phyloP scores from a whole-genome alignment of 768 basidiomycete genomes.

The Suillus spraguei region DNA sequence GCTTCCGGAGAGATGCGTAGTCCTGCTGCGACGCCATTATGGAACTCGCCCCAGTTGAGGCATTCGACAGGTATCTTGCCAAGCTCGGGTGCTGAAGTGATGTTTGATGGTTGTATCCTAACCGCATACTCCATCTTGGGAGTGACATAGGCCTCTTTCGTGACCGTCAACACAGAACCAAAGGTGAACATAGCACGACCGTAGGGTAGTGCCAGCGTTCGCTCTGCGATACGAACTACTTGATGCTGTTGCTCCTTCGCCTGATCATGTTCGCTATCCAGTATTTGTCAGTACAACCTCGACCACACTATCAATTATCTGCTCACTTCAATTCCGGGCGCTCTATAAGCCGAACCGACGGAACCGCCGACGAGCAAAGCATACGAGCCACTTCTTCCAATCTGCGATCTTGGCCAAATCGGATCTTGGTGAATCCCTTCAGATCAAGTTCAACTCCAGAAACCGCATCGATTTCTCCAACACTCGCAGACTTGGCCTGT shows the following conservation, averaged over 20 bases:
- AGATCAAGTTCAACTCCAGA: constrained; percentile 75
- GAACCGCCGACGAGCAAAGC: constrained; percentile 76
- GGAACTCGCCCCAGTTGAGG: constrained; percentile 93
- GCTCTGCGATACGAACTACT: constrained; percentile 77
- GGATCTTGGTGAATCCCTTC: constrained; percentile 76
- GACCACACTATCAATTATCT: neutral
- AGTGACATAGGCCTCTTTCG: constrained; percentile 75
- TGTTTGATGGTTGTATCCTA: constrained; percentile 72
- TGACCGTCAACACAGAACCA: constrained; percentile 74
- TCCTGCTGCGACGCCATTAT: constrained; percentile 94
- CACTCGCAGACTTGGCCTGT: constrained; percentile 50
- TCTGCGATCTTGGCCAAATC: constrained; percentile 89
- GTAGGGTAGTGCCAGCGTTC: constrained; percentile 87
- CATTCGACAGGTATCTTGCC: constrained; percentile 76
- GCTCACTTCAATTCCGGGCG: constrained; percentile 72
- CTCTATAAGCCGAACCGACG: constrained; percentile 66
- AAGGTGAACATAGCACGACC: constrained; percentile 94
- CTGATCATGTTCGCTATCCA: constrained; percentile 80
- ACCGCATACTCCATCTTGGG: constrained; percentile 80
- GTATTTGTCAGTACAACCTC: constrained; percentile 8
- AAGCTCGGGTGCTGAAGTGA: constrained; percentile 63
- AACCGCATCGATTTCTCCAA: constrained; percentile 57
- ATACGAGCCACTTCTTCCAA: constrained; percentile 91
- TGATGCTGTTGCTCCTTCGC: constrained; percentile 83
- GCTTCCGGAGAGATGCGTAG: constrained; percentile 80